These are phyloP conservation scores for Tetraselmis striata DNA, from an alignment of 139 green algal species.

Conservation along the genomic window DNA sequence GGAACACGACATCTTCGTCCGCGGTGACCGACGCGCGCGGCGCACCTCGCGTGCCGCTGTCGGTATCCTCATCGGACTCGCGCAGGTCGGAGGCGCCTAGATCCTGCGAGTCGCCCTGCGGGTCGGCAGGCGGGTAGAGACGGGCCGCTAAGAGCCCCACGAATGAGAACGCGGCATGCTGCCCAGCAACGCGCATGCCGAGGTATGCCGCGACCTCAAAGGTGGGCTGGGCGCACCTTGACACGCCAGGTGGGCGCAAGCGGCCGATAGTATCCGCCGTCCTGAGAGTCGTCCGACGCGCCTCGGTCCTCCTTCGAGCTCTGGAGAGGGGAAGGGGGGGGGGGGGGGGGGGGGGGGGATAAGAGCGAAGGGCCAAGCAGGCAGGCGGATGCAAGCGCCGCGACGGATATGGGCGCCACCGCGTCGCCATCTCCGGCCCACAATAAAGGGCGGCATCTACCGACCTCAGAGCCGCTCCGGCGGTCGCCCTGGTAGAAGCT, in stretches of 20 bases:
- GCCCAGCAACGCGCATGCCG: not conserved
- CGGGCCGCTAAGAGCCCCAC: too few species aligned
- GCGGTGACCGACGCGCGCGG: not conserved
- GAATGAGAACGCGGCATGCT: too few species aligned
- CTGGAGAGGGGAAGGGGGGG: not conserved
- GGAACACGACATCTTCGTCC: not conserved
- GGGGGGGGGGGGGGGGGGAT: too few species aligned
- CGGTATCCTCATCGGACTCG: not conserved
- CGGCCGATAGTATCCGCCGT: not conserved
- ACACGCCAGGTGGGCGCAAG: not conserved
- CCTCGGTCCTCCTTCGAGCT: not conserved
- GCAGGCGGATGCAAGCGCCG: too few species aligned
- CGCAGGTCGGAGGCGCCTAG: not conserved
- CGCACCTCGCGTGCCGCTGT: not conserved
- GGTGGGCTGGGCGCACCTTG: not conserved
- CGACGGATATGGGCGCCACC: too few species aligned
- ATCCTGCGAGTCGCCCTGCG: not conserved
- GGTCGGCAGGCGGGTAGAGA: too few species aligned
- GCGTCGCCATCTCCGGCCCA: too few species aligned
- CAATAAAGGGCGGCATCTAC: too few species aligned
- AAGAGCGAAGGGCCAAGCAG: too few species aligned
- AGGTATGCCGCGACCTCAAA: not conserved
- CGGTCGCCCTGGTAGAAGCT: not conserved
- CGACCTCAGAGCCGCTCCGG: not conserved
- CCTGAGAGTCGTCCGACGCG: not conserved